These are phyloP conservation scores for Cercophora newfieldiana DNA, from an alignment of 495 filamentous ascomycete genomes.

Conservation along the genomic window DNA sequence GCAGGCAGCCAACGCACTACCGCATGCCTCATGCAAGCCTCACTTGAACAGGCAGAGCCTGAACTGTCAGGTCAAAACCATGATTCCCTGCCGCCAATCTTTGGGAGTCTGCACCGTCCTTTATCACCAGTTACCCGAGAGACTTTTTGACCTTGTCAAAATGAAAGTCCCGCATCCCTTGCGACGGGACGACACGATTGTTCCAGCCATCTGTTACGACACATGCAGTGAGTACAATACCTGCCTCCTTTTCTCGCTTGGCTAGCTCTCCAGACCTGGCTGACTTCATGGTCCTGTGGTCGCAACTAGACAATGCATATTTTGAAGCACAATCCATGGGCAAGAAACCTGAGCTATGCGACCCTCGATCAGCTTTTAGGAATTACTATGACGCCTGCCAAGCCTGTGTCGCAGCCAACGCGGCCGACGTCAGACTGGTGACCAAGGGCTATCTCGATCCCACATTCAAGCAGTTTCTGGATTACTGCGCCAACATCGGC, in stretches of 20 bases:
- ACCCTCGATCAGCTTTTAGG: not conserved
- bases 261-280: not conserved
- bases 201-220: not conserved
- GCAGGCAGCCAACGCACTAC: no score
- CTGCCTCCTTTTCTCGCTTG: not conserved
- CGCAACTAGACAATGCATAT: not conserved
- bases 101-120: no score
- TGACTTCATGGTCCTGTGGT: not conserved
- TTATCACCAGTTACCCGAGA: no score
- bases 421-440: not conserved
- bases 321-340: not conserved
- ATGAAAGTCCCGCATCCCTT: no score
- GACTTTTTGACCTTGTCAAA: no score
- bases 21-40: no score
- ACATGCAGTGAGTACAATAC: not conserved
- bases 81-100: no score
- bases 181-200: not conserved
- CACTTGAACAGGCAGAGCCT: no score
- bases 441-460: not conserved
- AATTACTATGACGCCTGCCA: not conserved
- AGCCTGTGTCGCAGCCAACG: not conserved
- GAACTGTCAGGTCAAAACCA: no score
- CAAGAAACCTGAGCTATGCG: not conserved
- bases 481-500: not conserved
- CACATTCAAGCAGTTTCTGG: not conserved